A percentile compares a stretch with the other conserved stretches of the same genome.
Evolutionary conservation across 139 green algal genomes (phyloP).

Genomic region (Volvox reticuliferus): DNA sequence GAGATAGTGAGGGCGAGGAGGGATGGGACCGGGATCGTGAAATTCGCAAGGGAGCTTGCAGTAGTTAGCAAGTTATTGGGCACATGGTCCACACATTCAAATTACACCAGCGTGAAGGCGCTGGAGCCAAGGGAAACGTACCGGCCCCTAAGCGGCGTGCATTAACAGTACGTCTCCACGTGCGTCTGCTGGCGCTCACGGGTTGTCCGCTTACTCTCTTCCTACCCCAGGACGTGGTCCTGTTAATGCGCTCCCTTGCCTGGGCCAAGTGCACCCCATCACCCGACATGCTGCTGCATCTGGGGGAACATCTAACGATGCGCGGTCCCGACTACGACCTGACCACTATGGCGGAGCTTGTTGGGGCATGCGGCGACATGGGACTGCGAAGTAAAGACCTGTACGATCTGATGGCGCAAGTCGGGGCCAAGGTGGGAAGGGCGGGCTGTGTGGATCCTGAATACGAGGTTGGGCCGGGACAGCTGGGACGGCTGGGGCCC

Average conservation of each 20-base stretch:
- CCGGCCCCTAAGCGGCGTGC: too few species aligned
- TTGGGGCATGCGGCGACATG: neutral
- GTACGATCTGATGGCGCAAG: neutral
- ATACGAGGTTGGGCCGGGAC: too few species aligned
- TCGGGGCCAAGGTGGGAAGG: neutral
- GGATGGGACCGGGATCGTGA: too few species aligned
- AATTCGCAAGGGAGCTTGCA: too few species aligned
- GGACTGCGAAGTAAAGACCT: neutral
- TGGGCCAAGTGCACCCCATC: too few species aligned
- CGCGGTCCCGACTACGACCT: neutral
- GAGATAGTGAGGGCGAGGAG: too few species aligned
- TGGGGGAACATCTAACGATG: neutral
- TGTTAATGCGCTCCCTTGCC: conserved; percentile 15
- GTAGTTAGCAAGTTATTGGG: too few species aligned
- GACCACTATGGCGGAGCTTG: neutral
- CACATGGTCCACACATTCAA: too few species aligned
- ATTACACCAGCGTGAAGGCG: too few species aligned
- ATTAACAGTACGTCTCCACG: too few species aligned
- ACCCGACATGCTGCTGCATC: neutral
- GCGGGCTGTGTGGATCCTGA: neutral
- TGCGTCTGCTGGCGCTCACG: neutral
- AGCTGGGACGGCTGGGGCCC: too few species aligned
- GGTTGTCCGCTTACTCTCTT: neutral
- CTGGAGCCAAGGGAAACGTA: too few species aligned
- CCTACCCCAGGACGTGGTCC: conserved; percentile 9